Percentiles rank a stretch among this genome's conserved stretches.
Conservation (phyloP, 257 asterid genomes). For the Solanum bulbocastanum region DNA sequence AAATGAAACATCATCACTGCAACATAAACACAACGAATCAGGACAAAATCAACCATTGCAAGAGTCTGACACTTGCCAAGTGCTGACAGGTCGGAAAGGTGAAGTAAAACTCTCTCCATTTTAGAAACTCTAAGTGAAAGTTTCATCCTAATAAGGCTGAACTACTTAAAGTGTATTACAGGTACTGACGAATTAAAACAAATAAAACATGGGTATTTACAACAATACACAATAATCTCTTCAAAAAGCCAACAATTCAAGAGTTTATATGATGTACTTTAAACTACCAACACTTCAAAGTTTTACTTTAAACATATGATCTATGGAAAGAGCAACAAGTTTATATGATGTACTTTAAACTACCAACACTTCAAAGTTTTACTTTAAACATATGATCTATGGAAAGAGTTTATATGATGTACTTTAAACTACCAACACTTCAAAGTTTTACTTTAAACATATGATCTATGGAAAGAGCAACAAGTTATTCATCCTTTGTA, state of each 20-base stretch:
- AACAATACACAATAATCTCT: background rate
- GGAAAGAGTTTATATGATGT: background rate
- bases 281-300: background rate
- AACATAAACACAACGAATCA: background rate
- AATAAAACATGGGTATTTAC: background rate
- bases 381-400: too few species aligned
- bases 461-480: background rate
- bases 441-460: background rate
- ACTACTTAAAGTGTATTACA: background rate
- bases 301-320: too few species aligned
- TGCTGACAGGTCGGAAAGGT: background rate
- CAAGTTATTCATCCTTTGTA: background rate
- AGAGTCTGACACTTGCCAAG: background rate
- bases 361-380: background rate
- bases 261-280: background rate
- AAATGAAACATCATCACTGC: conserved; percentile 90
- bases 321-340: too few species aligned
- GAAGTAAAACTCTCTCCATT: background rate
- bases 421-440: background rate
- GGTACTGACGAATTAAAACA: background rate
- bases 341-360: background rate
- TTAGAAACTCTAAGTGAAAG: background rate
- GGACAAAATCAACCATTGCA: background rate
- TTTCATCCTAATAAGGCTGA: background rate
- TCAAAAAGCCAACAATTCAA: background rate